Evolutionary conservation across 495 filamentous ascomycete genomes (phyloP).

Genomic region (Aspergillus diversus): DNA sequence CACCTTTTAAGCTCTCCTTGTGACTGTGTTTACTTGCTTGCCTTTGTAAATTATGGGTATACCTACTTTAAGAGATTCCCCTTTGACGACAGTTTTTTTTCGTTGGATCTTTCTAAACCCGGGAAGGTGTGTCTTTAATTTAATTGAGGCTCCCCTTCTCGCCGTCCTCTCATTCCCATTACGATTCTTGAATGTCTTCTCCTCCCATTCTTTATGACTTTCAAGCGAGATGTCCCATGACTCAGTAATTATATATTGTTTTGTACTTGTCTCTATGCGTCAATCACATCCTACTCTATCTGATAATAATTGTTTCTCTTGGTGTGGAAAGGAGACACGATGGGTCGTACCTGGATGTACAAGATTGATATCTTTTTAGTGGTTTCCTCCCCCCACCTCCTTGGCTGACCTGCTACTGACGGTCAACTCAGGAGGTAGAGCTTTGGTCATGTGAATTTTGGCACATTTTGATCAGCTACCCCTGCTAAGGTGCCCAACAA

Average conservation of each 20-base stretch:
- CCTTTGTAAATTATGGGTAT: constrained; percentile 32
- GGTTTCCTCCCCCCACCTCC: background rate
- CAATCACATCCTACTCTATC: background rate
- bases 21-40: background rate
- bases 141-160: background rate
- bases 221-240: constrained; percentile 12
- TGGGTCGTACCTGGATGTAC: background rate
- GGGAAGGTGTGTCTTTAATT: background rate
- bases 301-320: background rate
- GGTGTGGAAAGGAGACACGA: background rate
- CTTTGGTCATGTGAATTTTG: no score
- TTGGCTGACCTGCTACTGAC: no score
- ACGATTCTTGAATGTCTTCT: background rate
- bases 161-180: background rate
- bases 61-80: constrained; percentile 32
- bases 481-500: no score
- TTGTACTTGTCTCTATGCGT: background rate
- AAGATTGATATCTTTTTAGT: background rate
- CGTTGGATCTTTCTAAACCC: constrained; percentile 4
- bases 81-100: constrained; percentile 20
- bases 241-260: background rate
- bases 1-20: constrained; percentile 67
- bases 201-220: background rate
- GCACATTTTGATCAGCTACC: no score
- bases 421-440: no score